These are phyloP conservation scores for Trypethelium eluteriae DNA, from an alignment of 495 filamentous ascomycete genomes.

Conservation along the genomic window DNA sequence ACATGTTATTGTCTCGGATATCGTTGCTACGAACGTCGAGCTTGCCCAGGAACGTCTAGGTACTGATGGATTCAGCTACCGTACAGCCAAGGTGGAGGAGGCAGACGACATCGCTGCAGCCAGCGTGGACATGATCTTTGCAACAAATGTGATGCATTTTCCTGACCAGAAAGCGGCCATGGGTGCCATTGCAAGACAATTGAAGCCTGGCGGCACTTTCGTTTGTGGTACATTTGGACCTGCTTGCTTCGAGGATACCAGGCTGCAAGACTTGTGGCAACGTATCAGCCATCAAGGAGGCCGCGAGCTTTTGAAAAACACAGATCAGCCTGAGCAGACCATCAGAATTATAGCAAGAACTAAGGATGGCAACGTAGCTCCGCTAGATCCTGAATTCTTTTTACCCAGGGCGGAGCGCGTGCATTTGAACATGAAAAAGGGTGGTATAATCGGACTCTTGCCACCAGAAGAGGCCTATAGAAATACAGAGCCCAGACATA, in stretches of 20 bases:
- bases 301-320: neutral
- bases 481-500: conserved; percentile 2
- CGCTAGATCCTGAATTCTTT: conserved; percentile 18
- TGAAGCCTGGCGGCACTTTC: conserved; percentile 25
- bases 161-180: conserved; percentile 20
- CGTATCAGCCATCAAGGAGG: conserved; percentile 12
- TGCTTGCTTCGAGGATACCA: conserved; percentile 18
- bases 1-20: conserved; percentile 26
- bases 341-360: conserved; percentile 13
- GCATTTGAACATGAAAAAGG: conserved; percentile 19
- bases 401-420: conserved; percentile 19
- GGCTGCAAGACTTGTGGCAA: conserved; percentile 13
- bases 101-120: conserved; percentile 18
- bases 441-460: conserved; percentile 4
- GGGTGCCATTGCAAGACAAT: conserved; percentile 19
- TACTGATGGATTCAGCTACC: conserved; percentile 20
- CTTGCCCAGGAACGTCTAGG: conserved; percentile 18
- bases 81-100: conserved; percentile 20
- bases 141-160: conserved; percentile 25
- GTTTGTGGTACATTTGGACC: conserved; percentile 19
- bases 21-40: conserved; percentile 16
- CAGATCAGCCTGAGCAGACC: neutral
- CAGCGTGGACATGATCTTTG: conserved; percentile 26
- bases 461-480: conserved; percentile 10
- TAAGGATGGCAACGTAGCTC: conserved; percentile 20